Evolutionary conservation across 768 basidiomycete species (phyloP), one percentile per base, ranked within the genome.

Genomic region (Guyanaporus albipodus): DNA sequence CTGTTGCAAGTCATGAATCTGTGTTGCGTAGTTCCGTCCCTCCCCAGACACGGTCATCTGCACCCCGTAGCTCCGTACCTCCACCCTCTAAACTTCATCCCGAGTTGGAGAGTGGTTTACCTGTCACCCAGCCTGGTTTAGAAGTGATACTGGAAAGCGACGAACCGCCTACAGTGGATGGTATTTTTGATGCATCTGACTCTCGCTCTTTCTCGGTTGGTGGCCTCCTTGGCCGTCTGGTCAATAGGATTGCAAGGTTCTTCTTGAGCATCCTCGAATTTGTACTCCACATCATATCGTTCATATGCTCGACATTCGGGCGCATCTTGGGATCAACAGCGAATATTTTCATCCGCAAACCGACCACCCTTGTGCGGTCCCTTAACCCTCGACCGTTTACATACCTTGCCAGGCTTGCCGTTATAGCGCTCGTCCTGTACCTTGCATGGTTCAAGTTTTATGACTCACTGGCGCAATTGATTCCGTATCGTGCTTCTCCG

Each of bases 71-170:
- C 17, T 75, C 77, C 12, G 63, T 68, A 17, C 76, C 79, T 15
- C 74, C 73, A 12, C 64, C 70, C 27, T 46, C 66, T 53, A 48
- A 54, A 38, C 24, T 45, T 47, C 28, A 44, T 38, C 22, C 52
- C 12, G 44, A 40, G 5, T 31, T 50, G 7, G 44, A 62, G 12
- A 56, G 67, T n/a, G 49, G 57, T 9, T 58, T 62, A 7, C 53
- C 61, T 29, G 71, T 77, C 21, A 64, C 73, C 24, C 78, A 79
- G 47, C 71, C 75, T 52, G 75, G 78, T 2, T 73, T 88, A 22
- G 68, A 77, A 19, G 77, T 82, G 8, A 85, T 88, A 56, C 71
- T 76, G 6, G 87, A 88, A 69, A 70, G 73, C 23, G 80, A 87
- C 4, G 84, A 86, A 58, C 72, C 66, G 22, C 59, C 61, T 15